Evolutionary conservation across 345 rosid genomes (phyloP), one percentile per base, ranked within the genome.

Genomic region (Lepidium aucheri): DNA sequence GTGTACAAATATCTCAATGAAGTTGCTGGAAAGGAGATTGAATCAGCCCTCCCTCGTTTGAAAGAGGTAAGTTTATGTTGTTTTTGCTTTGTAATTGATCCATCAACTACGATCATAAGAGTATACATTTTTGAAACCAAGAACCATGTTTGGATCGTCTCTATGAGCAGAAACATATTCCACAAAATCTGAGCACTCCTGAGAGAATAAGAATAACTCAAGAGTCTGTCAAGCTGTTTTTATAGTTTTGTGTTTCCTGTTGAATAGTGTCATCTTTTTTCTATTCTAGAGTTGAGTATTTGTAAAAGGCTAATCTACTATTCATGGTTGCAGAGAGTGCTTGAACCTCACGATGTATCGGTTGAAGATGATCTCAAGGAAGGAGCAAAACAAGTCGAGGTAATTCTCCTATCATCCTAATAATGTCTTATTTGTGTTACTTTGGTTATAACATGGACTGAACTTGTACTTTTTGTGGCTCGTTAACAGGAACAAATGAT

Each of bases 351-450:
- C 67, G 79, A 67, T 52, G 78, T 88, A 55, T 79, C 90, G 0
- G 78, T 94, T 17, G 95, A 86, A 4, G 96, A 88, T 49, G 96
- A 94, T 77, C 91, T 90, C 15, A 81, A 74, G 22, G 96, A 88
- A 54, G 97, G 79, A 11, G 97, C 97, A 30, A 83, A 74, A 81
- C 80, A 86, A 85, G 93, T 83, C 43, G 85, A 86, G 96, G 99
- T 94, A 44, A 16, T 42, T 50, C 16, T 74, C 38, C n/a, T n/a
- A 16, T 49, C 8, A 49, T 18, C 52, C 14, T 17, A 53, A 36
- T 58, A 16, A 7, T 24, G 44, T 36, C 10, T 7, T 65, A 28
- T 12, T 8, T 38, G 35, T 28, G 49, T 61, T 68, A 20, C 33
- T 46, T 59, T 0, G 79, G 67, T 69, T 82, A 49, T 28, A 66